A percentile compares a stretch with the other conserved stretches of the same genome.
Evolutionary conservation across 768 basidiomycete genomes (phyloP).

Genomic region (Cystobasidium tubakii): DNA sequence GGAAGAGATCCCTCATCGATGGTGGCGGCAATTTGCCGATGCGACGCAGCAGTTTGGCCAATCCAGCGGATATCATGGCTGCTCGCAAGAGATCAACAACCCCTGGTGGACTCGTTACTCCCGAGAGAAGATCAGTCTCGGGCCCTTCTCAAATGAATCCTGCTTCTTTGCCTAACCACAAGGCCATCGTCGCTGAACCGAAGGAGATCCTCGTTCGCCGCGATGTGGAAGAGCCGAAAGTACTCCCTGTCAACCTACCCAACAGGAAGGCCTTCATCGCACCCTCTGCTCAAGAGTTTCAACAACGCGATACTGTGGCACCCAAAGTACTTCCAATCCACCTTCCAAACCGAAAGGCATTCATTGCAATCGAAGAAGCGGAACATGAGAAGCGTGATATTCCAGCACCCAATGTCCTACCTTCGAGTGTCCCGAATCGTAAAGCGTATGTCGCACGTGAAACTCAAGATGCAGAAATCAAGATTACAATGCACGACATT

Average conservation of each 20-base stretch:
- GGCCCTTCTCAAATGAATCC: not conserved
- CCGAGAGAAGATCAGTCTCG: slow-evolving; percentile 3
- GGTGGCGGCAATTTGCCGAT: not conserved
- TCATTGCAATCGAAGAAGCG: not conserved
- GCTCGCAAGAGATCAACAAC: slow-evolving; percentile 2
- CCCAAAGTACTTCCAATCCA: not conserved
- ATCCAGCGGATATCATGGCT: slow-evolving; percentile 5
- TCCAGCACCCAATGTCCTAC: not conserved
- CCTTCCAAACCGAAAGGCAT: slow-evolving; percentile 7
- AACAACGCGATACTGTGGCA: not conserved
- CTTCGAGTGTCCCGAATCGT: not conserved
- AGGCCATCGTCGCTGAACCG: slow-evolving; percentile 2
- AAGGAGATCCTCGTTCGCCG: not conserved
- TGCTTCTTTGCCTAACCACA: not conserved
- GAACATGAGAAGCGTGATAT: not conserved
- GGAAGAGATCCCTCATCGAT: slow-evolving; percentile 7
- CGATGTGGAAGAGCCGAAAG: not conserved
- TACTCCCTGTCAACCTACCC: slow-evolving; percentile 8
- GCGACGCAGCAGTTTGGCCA: slow-evolving; percentile 14
- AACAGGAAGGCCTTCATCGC: slow-evolving; percentile 18
- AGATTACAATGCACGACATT: not conserved
- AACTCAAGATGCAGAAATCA: not conserved
- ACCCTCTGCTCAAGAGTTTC: not conserved
- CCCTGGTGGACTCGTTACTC: not conserved
- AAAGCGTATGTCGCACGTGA: not conserved